Conservation (phyloP, 2,329 filamentous ascomycete genomes). For the Alternaria sp. region DNA sequence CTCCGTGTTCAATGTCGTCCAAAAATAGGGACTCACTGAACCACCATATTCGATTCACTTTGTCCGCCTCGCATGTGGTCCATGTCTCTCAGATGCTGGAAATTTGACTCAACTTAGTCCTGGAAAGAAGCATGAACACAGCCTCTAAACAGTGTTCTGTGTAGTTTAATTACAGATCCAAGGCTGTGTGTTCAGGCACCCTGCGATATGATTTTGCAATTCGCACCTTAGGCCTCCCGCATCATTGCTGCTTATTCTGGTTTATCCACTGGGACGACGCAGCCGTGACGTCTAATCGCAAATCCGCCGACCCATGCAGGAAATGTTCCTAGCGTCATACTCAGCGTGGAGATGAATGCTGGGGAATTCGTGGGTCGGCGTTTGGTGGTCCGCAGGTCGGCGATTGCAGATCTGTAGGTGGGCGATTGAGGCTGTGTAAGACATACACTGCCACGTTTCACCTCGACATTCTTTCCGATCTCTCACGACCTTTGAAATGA, state of each 20-base stretch:
- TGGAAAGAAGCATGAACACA: neutral
- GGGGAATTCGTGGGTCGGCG: neutral
- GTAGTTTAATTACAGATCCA: neutral
- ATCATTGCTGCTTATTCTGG: slow-evolving; percentile 1
- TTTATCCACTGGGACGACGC: slow-evolving; percentile 1
- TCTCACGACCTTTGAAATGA: neutral
- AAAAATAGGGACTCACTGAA: slow-evolving; percentile 14
- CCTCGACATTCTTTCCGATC: neutral
- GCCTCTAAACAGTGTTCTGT: neutral
- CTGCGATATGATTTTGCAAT: neutral
- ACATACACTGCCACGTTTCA: slow-evolving; percentile 13
- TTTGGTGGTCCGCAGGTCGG: neutral
- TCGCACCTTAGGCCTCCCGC: slow-evolving; percentile 5
- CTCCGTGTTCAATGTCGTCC: neutral
- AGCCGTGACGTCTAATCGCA: neutral
- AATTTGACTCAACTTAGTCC: neutral
- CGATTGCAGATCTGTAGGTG: neutral
- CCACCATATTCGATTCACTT: neutral
- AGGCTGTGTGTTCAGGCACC: slow-evolving; percentile 11
- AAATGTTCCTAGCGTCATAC: neutral
- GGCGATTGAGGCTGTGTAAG: slow-evolving; percentile 12
- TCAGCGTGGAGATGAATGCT: neutral
- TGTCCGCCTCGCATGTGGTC: neutral
- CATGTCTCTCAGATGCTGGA: neutral
- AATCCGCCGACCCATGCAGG: neutral